Evolutionary conservation across 805 yeast species (phyloP).

Genomic region (Myxozyma lipomycoides): DNA sequence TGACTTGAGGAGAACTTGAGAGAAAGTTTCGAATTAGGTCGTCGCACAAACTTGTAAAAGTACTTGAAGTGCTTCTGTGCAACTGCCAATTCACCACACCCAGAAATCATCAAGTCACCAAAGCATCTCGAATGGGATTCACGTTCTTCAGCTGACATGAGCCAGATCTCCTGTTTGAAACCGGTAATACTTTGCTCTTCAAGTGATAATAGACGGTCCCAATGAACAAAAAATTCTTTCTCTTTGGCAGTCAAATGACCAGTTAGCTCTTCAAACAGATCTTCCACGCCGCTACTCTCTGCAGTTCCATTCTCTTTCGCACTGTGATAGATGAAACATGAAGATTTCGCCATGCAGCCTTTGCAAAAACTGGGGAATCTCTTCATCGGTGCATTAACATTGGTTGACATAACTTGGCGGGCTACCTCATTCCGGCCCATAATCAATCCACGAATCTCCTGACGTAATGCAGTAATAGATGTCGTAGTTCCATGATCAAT

Average conservation of each 20-base stretch:
- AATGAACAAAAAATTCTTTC: conserved; percentile 56
- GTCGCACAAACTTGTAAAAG: background rate
- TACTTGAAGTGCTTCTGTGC: background rate
- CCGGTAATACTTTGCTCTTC: conserved; percentile 62
- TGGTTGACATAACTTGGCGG: conserved; percentile 46
- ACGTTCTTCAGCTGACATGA: conserved; percentile 52
- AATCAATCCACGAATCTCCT: conserved; percentile 64
- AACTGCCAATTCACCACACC: background rate
- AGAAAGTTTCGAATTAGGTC: background rate
- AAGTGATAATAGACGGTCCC: conserved; percentile 68
- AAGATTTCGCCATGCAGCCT: conserved; percentile 29
- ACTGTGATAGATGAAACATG: conserved; percentile 42
- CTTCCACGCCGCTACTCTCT: conserved; percentile 52
- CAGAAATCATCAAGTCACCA: conserved; percentile 50
- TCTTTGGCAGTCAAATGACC: conserved; percentile 49
- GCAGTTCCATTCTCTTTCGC: conserved; percentile 57
- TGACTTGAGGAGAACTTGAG: conserved; percentile 43
- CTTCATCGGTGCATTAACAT: conserved; percentile 10
- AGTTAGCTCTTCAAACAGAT: conserved; percentile 49
- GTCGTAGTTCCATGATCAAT: conserved; percentile 57
- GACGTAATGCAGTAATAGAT: conserved; percentile 49
- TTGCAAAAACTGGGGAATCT: conserved; percentile 23
- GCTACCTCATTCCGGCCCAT: conserved; percentile 71
- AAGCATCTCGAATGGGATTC: conserved; percentile 56
- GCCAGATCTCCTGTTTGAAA: conserved; percentile 65